A percentile compares a stretch with the other conserved stretches of the same genome.
Conservation (phyloP, 768 basidiomycete genomes). For the Auriscalpium vulgare region DNA sequence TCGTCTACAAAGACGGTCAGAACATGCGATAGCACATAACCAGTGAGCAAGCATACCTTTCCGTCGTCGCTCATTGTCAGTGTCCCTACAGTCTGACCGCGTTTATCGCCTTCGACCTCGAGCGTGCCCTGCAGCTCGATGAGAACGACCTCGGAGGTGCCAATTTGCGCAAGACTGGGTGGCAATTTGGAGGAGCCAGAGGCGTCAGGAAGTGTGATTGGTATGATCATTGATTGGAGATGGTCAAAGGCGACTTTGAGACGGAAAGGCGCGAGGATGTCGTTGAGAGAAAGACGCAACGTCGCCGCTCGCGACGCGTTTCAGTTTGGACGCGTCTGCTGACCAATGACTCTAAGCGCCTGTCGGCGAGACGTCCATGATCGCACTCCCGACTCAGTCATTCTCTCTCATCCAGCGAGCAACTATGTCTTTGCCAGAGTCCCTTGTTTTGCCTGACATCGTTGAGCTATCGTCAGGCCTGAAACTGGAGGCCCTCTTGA, state of each 20-base stretch:
- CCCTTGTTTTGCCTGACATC: conserved; percentile 3
- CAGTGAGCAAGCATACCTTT: conserved; percentile 35
- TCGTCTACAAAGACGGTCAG: conserved; percentile 38
- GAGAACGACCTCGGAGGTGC: conserved; percentile 71
- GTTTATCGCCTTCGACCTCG: conserved; percentile 59
- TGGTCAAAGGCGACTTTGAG: too few species aligned
- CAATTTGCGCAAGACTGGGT: conserved; percentile 59
- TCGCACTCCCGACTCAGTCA: too few species aligned
- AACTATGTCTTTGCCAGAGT: too few species aligned
- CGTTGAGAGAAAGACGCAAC: too few species aligned
- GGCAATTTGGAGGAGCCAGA: conserved; percentile 40
- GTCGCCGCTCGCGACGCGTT: too few species aligned
- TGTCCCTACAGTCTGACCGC: conserved; percentile 73
- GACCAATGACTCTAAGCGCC: too few species aligned
- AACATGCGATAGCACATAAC: conserved; percentile 1
- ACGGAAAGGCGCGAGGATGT: too few species aligned
- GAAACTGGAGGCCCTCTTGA: conserved; percentile 8
- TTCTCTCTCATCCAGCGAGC: too few species aligned
- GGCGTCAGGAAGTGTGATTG: conserved; percentile 36
- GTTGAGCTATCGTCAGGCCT: conserved; percentile 10
- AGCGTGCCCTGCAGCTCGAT: conserved; percentile 85
- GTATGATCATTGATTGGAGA: conserved; percentile 49
- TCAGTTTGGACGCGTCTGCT: too few species aligned
- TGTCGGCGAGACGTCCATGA: too few species aligned
- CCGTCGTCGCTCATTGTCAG: conserved; percentile 50